A percentile compares a stretch with the other conserved stretches of the same genome.
Evolutionary conservation across 169 alveolate genomes (phyloP).

Genomic region (Babesia microti): DNA sequence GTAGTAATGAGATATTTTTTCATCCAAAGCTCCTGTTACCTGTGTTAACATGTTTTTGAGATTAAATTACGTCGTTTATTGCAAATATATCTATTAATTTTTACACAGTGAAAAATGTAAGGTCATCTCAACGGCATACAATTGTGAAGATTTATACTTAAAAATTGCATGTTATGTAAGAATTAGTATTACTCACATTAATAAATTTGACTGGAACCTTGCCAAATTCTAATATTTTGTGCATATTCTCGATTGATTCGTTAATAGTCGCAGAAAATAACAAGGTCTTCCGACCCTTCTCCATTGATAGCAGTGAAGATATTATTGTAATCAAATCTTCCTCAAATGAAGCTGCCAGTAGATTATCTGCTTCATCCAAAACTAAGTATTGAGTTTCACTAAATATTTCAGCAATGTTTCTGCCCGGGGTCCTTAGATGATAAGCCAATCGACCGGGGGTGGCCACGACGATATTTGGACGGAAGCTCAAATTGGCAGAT

Average conservation of each 20-base stretch:
- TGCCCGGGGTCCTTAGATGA: slow-evolving; percentile 53
- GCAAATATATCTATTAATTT: too few relatives aligned
- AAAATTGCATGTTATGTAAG: too few relatives aligned
- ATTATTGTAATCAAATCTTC: slow-evolving; percentile 57
- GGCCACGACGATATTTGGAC: slow-evolving; percentile 91
- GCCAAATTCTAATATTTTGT: slow-evolving; percentile 13
- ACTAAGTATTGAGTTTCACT: slow-evolving; percentile 78
- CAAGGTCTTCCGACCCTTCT: slow-evolving; percentile 79
- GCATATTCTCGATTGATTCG: slow-evolving; percentile 34
- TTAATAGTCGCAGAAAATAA: slow-evolving; percentile 95
- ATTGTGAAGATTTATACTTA: too few relatives aligned
- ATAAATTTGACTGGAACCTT: too few relatives aligned
- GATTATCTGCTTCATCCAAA: slow-evolving; percentile 94
- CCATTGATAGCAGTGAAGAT: slow-evolving; percentile 52
- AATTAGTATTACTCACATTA: too few relatives aligned
- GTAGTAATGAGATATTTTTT: slow-evolving; percentile 35
- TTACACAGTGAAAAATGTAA: too few relatives aligned
- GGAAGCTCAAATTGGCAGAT: slow-evolving; percentile 51
- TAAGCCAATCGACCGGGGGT: slow-evolving; percentile 93
- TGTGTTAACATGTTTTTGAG: too few relatives aligned
- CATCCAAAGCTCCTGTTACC: too few relatives aligned
- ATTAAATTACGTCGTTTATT: too few relatives aligned
- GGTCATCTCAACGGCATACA: too few relatives aligned
- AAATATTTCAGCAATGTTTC: slow-evolving; percentile 53
- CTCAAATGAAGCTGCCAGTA: slow-evolving; percentile 74